phyloP scores from a whole-genome alignment of 345 rosid genomes.

The Camelina laxa region DNA sequence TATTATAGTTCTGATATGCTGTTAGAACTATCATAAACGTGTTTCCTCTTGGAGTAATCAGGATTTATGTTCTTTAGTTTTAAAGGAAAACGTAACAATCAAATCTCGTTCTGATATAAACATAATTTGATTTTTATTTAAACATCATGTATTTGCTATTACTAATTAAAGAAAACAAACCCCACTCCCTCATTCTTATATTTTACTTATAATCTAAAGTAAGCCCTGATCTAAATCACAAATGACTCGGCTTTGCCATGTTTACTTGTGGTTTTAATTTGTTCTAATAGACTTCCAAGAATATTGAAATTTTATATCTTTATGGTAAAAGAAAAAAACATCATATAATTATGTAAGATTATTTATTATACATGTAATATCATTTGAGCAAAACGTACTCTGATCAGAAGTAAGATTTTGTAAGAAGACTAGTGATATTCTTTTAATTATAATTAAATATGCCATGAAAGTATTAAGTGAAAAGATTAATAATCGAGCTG shows the following conservation, averaged over 20 bases:
- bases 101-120: neutral
- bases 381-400: neutral
- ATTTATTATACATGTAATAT: neutral
- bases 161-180: neutral
- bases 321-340: neutral
- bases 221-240: neutral
- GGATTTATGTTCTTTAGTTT: slow-evolving; percentile 8
- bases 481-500: slow-evolving; percentile 24
- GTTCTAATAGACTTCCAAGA: neutral
- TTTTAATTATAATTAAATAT: slow-evolving; percentile 1
- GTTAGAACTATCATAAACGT: neutral
- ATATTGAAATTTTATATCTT: neutral
- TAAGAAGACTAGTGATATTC: neutral
- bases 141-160: neutral
- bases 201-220: neutral
- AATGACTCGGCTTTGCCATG: slow-evolving; percentile 5
- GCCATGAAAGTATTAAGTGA: slow-evolving; percentile 7
- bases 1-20: slow-evolving; percentile 14
- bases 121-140: neutral
- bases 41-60: slow-evolving; percentile 6
- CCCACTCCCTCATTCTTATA: slow-evolving; percentile 5
- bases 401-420: slow-evolving; percentile 13
- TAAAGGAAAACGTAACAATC: slow-evolving; percentile 7
- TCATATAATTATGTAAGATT: neutral
- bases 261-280: slow-evolving; percentile 9